Evolutionary conservation across 2,329 filamentous ascomycete genomes (phyloP), one percentile per base, ranked within the genome.

Genomic region (Sclerotinia glacialis): DNA sequence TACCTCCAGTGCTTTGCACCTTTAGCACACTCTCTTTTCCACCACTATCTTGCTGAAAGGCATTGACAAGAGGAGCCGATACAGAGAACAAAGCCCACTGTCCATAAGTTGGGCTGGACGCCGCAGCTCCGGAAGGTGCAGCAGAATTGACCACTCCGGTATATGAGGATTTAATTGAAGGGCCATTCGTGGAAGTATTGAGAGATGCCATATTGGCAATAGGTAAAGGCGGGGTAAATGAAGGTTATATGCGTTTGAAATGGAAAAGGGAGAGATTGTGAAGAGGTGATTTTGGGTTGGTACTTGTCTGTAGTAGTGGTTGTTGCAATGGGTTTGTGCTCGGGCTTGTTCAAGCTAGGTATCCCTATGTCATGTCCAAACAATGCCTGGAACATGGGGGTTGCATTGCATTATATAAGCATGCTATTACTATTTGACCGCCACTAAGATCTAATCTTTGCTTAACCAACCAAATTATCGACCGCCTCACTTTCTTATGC

Each of bases 31-130:
- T 98, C 80, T 98, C 94, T 81, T 97, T 98, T 71, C 87, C 83
- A 49, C 86, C 89, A 67, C 86, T 84, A 76, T 95, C 91, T 70
- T 84, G 82, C 79, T 97, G 92, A 78, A 99, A 99, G 68, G 93
- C 93, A 80, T 90, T 98, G 77, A 92, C 85, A 50, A 99, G 86
- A 65, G 95, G 95, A 68, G 94, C 91, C 77, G 95, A 91, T 50
- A 99, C 95, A 9, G 91, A 91, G 80, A 96, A 97, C 69, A 99
- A 83, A 26, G 92, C 94, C 95, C 95, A 99, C 82, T 94, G 91
- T 70, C 86, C 93, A 76, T 91, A 91, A 58, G 93, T 97, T 49
- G 91, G 85, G 58, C 93, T 97, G 76, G 82, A 83, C 12, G 85
- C 82, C 67, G 84, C 82, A 56, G 82, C 76, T 18, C 84, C 84